phyloP scores from a whole-genome alignment of 768 basidiomycete genomes.

The Crassisporium funariophilum region DNA sequence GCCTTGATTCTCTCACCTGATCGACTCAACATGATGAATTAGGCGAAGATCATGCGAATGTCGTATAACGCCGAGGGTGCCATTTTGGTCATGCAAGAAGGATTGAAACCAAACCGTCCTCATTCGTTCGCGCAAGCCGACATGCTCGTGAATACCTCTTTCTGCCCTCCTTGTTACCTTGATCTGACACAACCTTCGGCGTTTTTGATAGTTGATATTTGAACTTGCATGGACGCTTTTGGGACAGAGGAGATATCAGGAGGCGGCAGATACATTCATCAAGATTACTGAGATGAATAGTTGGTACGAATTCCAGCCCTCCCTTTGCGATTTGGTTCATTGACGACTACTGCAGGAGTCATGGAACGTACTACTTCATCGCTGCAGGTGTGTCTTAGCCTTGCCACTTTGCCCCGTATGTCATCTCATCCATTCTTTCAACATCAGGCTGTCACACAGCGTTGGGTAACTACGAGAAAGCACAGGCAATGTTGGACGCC shows the following conservation, averaged over 20 bases:
- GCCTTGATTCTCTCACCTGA: not conserved
- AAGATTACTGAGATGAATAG: slow-evolving; percentile 65
- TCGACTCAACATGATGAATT: not conserved
- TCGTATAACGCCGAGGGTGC: slow-evolving; percentile 63
- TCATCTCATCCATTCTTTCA: not conserved
- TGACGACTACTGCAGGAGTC: slow-evolving; percentile 51
- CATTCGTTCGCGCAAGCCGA: slow-evolving; percentile 73
- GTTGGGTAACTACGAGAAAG: slow-evolving; percentile 53
- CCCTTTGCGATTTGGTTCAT: not conserved
- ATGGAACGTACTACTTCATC: slow-evolving; percentile 77
- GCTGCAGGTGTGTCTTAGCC: slow-evolving; percentile 57
- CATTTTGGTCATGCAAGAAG: slow-evolving; percentile 60
- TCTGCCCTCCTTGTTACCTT: slow-evolving; percentile 1
- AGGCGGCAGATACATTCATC: slow-evolving; percentile 69
- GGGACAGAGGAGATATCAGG: slow-evolving; percentile 61
- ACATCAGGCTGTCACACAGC: slow-evolving; percentile 62
- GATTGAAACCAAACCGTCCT: slow-evolving; percentile 53
- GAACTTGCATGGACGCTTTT: slow-evolving; percentile 81
- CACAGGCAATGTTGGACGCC: slow-evolving; percentile 60
- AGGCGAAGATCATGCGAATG: slow-evolving; percentile 82
- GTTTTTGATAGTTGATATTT: slow-evolving; percentile 64
- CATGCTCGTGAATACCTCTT: slow-evolving; percentile 51
- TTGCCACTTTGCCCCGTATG: slow-evolving; percentile 12
- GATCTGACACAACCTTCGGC: not conserved
- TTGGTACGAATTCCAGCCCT: slow-evolving; percentile 46